Evolutionary conservation across 352 stramenopile species (phyloP).

Genomic region (Sclerospora graminicola): DNA sequence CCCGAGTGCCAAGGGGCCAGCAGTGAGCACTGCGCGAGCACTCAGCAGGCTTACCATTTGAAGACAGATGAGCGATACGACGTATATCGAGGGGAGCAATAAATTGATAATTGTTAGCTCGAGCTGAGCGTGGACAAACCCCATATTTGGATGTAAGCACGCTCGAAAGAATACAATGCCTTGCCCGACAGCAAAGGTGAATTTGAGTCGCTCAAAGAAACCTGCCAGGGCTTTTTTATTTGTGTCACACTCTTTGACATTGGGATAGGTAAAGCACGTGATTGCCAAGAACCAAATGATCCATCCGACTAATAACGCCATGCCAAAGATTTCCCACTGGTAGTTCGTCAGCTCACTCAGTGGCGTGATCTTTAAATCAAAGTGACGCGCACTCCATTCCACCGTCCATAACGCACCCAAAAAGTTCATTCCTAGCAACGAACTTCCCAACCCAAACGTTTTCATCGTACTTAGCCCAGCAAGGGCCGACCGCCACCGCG

Average conservation of each 20-base stretch:
- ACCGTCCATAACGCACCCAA: conserved; percentile 54
- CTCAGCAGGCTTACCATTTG: conserved; percentile 59
- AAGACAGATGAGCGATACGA: conserved; percentile 72
- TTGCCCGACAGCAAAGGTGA: conserved; percentile 70
- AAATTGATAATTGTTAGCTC: conserved; percentile 86
- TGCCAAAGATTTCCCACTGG: conserved; percentile 77
- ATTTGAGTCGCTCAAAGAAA: conserved; percentile 75
- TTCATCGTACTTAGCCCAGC: conserved; percentile 34
- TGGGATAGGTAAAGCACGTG: conserved; percentile 48
- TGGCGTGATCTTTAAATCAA: conserved; percentile 53
- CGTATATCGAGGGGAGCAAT: conserved; percentile 77
- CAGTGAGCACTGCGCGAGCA: conserved; percentile 31
- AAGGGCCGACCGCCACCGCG: conserved; percentile 52
- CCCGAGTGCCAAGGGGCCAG: conserved; percentile 38
- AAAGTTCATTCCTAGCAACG: conserved; percentile 50
- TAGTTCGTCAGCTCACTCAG: conserved; percentile 51
- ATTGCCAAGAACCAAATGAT: conserved; percentile 78
- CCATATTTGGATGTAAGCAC: conserved; percentile 73
- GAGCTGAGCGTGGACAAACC: conserved; percentile 79
- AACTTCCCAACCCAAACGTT: conserved; percentile 50
- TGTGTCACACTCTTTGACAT: conserved; percentile 39
- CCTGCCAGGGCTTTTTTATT: conserved; percentile 54
- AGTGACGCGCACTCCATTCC: conserved; percentile 71
- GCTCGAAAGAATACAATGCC: conserved; percentile 71
- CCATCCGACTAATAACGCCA: conserved; percentile 64